Conservation (phyloP, 2,329 filamentous ascomycete species). For the Trichoderma sp. region DNA sequence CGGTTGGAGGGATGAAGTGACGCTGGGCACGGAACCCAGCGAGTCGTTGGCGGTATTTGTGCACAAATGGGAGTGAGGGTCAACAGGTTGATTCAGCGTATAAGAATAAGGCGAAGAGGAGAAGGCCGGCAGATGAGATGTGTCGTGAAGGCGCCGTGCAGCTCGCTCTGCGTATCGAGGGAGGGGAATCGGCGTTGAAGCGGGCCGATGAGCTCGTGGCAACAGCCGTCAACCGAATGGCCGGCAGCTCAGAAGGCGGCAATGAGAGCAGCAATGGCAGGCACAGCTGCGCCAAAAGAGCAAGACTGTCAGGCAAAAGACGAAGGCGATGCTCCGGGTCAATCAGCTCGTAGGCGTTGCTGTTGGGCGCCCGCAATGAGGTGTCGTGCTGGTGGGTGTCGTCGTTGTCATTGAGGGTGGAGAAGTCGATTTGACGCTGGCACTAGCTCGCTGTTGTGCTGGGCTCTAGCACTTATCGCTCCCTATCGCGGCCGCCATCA, state of each 20-base stretch:
- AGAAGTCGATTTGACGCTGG: conserved; percentile 1
- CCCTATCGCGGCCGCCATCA: background rate
- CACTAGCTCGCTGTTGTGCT: conserved; percentile 21
- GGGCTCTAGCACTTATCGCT: conserved; percentile 4
- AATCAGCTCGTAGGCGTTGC: background rate
- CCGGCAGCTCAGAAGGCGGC: background rate
- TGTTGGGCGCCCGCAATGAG: conserved; percentile 13
- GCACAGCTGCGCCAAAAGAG: background rate
- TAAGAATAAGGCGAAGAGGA: background rate
- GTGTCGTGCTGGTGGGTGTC: background rate
- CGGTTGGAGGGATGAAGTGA: background rate
- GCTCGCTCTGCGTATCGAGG: conserved; percentile 1
- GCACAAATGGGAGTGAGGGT: background rate
- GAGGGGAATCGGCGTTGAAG: conserved; percentile 19
- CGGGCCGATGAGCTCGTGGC: conserved; percentile 11
- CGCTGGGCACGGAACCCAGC: background rate
- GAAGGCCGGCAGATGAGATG: background rate
- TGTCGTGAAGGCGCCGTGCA: background rate
- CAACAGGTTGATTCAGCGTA: background rate
- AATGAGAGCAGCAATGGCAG: background rate
- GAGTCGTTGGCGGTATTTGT: background rate
- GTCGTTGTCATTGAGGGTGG: conserved; percentile 15
- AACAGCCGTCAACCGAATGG: background rate
- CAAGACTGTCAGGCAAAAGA: background rate
- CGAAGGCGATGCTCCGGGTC: background rate